Evolutionary conservation across 2,329 filamentous ascomycete genomes (phyloP), one percentile per base, ranked within the genome.

Genomic region (Tolypocladium endophyticum): DNA sequence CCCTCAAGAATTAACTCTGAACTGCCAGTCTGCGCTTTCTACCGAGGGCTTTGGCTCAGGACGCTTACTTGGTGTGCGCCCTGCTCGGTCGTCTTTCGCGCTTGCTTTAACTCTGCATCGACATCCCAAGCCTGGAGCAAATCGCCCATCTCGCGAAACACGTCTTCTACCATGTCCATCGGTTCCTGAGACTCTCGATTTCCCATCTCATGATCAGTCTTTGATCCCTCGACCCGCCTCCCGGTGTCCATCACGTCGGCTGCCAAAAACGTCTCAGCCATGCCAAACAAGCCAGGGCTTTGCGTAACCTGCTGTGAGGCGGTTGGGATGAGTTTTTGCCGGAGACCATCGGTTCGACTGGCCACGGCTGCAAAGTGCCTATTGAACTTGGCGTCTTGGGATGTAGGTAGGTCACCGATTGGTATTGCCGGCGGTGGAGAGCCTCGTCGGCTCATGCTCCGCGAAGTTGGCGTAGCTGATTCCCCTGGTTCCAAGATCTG

Each of bases 291-390:
- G n/a, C 61, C 59, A n/a, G 68, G 68, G 43, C 66, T 68, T 28
- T 59, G 58, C n/a, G 61, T 39, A 12, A 60, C 64, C 39, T 64
- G 56, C 61, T 81, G 78, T 6, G 76, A 80, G 16, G 69, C 71
- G 23, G 73, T 75, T 5, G 76, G 77, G 2, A 79, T 65, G 1
- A 80, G 65, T 18, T 68, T 70, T 56, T 68, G 66, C n/a, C 66
- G 68, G 28, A 67, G 64, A 5, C 64, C 64, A 47, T 68, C 70
- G 57, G 68, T 65, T 23, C 73, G 73, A 28, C 67, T 71, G n/a
- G 72, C 75, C 45, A 81, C 71, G 0, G 72, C 73, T 35, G 74
- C 71, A 62, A 83, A 83, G 63, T 82, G 79, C n/a, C 73, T 74
- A 23, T 67, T 70, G 56, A 81, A 83, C 56, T 71, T 74, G 38